These are phyloP conservation scores for Sclerotiophoma versabilis DNA, from an alignment of 2,329 filamentous ascomycete genomes.

Conservation along the genomic window DNA sequence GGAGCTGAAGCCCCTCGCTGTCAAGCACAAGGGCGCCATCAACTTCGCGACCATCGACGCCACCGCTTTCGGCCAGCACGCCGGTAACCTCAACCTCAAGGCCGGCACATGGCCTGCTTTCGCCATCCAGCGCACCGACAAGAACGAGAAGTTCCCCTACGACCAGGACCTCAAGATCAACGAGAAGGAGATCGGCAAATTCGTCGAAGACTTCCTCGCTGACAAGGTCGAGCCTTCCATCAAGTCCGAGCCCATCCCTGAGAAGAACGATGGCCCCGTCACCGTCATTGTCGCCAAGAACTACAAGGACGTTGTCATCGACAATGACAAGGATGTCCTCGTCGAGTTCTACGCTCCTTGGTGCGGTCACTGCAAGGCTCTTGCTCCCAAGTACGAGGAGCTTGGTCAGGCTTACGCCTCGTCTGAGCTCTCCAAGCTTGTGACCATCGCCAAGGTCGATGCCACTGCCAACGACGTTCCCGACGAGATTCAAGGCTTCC, in stretches of 20 bases:
- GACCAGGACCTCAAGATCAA: conserved; percentile 83
- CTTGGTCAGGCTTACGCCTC: conserved; percentile 64
- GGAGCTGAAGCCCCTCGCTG: conserved; percentile 82
- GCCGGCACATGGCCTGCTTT: conserved; percentile 95
- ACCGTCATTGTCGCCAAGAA: conserved; percentile 89
- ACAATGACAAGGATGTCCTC: conserved; percentile 95
- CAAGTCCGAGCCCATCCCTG: conserved; percentile 97
- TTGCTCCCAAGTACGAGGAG: conserved; percentile 73
- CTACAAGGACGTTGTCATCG: conserved; percentile 89
- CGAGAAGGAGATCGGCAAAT: conserved; percentile 74
- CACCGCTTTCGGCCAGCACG: conserved; percentile 91
- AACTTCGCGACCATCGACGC: conserved; percentile 99
- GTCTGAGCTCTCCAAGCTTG: conserved; percentile 62
- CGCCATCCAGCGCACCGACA: conserved; percentile 92
- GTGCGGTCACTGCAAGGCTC: conserved; percentile 75
- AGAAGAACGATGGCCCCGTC: conserved; percentile 89
- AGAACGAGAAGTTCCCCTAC: conserved; percentile 97
- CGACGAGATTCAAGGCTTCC: conserved; percentile 96
- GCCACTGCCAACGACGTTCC: conserved; percentile 96
- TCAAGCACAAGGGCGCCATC: conserved; percentile 91
- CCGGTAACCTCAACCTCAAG: conserved; percentile 95
- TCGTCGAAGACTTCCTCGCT: conserved; percentile 82
- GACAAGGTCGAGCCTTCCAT: conserved; percentile 95
- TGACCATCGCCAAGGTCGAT: conserved; percentile 86
- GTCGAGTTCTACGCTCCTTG: conserved; percentile 97